Conservation (phyloP, 2,329 filamentous ascomycete species). For the Cephalotrichum gorgonifer region DNA sequence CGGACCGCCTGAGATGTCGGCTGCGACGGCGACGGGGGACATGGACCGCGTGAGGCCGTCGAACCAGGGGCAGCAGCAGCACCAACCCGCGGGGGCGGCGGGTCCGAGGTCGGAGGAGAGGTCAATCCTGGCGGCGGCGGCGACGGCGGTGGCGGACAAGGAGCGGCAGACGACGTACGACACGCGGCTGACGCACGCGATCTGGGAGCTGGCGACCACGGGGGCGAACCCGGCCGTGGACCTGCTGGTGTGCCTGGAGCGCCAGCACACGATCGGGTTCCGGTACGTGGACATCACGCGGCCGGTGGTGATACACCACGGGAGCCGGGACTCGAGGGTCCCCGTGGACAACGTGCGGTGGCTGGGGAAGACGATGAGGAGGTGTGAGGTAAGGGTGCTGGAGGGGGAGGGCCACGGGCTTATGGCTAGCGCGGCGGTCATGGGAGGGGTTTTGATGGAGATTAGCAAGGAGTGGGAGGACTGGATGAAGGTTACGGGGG, state of each 20-base stretch:
- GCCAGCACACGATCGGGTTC: slow-evolving; percentile 86
- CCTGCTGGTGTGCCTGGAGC: slow-evolving; percentile 82
- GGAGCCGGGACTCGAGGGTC: slow-evolving; percentile 79
- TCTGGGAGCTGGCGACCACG: slow-evolving; percentile 86
- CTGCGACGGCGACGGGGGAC: slow-evolving; percentile 29
- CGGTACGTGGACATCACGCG: slow-evolving; percentile 93
- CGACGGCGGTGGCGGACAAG: slow-evolving; percentile 54
- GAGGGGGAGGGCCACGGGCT: slow-evolving; percentile 89
- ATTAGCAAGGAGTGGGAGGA: slow-evolving; percentile 92
- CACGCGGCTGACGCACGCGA: slow-evolving; percentile 75
- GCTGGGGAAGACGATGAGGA: slow-evolving; percentile 87
- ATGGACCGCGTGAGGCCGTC: slow-evolving; percentile 35
- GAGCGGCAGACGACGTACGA: slow-evolving; percentile 72
- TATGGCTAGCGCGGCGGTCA: slow-evolving; percentile 89
- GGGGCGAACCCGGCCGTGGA: slow-evolving; percentile 92
- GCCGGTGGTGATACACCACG: slow-evolving; percentile 88
- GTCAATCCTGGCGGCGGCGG: slow-evolving; percentile 39
- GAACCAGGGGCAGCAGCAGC: slow-evolving; percentile 4
- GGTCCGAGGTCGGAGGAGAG: slow-evolving; percentile 14
- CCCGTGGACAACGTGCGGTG: slow-evolving; percentile 92
- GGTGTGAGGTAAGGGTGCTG: slow-evolving; percentile 83
- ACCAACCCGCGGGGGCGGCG: slow-evolving; percentile 8
- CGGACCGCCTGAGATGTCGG: slow-evolving; percentile 6
- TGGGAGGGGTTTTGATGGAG: slow-evolving; percentile 90
- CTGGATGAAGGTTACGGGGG: slow-evolving; percentile 56